phyloP scores from a whole-genome alignment of 1,284 basidiomycete genomes.

The Cryptococcus deneoformans region DNA sequence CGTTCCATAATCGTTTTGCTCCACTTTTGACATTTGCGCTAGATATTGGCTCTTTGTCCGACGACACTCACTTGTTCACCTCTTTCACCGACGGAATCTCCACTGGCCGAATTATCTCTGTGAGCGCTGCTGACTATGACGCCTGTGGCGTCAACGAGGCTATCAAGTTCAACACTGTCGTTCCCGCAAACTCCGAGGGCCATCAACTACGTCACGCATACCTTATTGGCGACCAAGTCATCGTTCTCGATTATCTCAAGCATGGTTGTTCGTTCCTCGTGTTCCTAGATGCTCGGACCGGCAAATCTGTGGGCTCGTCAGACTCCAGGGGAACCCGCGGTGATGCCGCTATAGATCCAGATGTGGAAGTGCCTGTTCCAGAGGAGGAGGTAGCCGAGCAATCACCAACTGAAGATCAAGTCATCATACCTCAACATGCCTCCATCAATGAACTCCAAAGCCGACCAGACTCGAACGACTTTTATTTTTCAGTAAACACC shows the following conservation, averaged over 20 bases:
- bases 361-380: conserved; percentile 13
- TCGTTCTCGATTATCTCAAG: conserved; percentile 17
- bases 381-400: conserved; percentile 10
- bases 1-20: not conserved
- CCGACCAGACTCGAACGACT: conserved; percentile 10
- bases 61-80: conserved; percentile 14
- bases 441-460: conserved; percentile 11
- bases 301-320: conserved; percentile 11
- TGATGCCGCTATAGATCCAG: conserved; percentile 4
- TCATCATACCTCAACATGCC: conserved; percentile 19
- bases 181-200: conserved; percentile 9
- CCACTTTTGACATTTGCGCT: not conserved
- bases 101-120: conserved; percentile 13
- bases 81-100: conserved; percentile 13
- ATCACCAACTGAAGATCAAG: not conserved
- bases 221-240: conserved; percentile 9
- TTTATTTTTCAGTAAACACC: conserved; percentile 18
- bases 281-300: conserved; percentile 16
- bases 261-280: conserved; percentile 18
- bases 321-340: conserved; percentile 13
- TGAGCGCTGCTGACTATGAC: conserved; percentile 9
- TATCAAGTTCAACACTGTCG: conserved; percentile 9
- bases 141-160: not conserved
- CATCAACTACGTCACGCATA: conserved; percentile 10
- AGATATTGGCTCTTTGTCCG: conserved; percentile 16